A percentile compares a stretch with the other conserved stretches of the same genome.
Conservation (phyloP, 176 grass and related monocot genomes). For the Microstegium vimineum region DNA sequence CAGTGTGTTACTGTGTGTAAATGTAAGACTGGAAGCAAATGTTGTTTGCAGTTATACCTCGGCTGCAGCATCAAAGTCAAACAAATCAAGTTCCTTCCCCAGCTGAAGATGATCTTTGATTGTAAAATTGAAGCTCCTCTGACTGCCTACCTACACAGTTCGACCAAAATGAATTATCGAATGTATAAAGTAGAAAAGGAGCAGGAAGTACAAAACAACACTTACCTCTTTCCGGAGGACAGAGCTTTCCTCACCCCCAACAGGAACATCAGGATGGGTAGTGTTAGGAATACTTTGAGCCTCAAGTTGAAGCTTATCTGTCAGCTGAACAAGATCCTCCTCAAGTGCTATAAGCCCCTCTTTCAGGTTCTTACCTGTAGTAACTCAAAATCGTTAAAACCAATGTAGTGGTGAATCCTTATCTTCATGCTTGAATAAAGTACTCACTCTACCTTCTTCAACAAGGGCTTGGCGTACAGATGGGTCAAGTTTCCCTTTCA, state of each 20-base stretch:
- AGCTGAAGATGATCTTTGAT: constrained; percentile 89
- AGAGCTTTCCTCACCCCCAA: constrained; percentile 76
- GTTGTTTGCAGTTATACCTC: constrained; percentile 51
- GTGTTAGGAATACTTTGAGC: constrained; percentile 89
- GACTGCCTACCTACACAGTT: constrained; percentile 65
- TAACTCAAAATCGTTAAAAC: constrained; percentile 8
- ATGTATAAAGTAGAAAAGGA: not conserved
- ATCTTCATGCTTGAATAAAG: constrained; percentile 12
- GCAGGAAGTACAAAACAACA: constrained; percentile 8
- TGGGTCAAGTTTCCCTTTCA: constrained; percentile 90
- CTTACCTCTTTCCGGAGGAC: constrained; percentile 75
- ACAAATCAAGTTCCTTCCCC: constrained; percentile 88
- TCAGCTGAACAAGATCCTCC: constrained; percentile 80
- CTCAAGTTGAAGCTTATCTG: constrained; percentile 85
- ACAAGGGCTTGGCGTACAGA: constrained; percentile 84
- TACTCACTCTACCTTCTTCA: constrained; percentile 64
- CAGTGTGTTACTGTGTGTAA: not conserved
- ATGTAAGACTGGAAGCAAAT: not conserved
- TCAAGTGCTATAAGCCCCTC: constrained; percentile 77
- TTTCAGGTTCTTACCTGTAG: constrained; percentile 87
- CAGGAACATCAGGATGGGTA: constrained; percentile 83
- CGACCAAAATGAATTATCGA: constrained; percentile 23
- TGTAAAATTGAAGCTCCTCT: constrained; percentile 69
- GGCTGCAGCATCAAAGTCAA: constrained; percentile 95
- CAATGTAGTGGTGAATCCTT: not conserved